These are phyloP conservation scores for Filosporella fistucella DNA, from an alignment of 495 filamentous ascomycete species.

Conservation along the genomic window DNA sequence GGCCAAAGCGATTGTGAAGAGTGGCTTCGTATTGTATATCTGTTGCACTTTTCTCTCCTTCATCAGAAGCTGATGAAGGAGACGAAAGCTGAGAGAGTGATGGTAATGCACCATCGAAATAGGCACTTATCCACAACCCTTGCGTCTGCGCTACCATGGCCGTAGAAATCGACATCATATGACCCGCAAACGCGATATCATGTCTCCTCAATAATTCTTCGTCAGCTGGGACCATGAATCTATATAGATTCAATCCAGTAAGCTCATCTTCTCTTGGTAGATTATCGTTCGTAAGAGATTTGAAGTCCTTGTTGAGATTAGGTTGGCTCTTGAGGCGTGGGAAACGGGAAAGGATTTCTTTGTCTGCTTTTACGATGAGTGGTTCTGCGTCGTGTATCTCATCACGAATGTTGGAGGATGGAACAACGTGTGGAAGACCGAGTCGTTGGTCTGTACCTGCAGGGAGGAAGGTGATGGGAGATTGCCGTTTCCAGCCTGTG, in stretches of 20 bases:
- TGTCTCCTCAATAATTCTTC: slow-evolving; percentile 42
- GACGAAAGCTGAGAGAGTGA: background rate
- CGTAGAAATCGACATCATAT: slow-evolving; percentile 60
- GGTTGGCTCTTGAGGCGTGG: slow-evolving; percentile 54
- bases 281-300: slow-evolving; percentile 37
- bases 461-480: slow-evolving; percentile 60
- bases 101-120: slow-evolving; percentile 35
- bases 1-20: slow-evolving; percentile 62
- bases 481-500: slow-evolving; percentile 63
- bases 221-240: slow-evolving; percentile 66
- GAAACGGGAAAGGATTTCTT: slow-evolving; percentile 61
- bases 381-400: background rate
- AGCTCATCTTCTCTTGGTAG: too few relatives aligned
- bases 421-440: slow-evolving; percentile 12
- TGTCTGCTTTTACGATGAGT: slow-evolving; percentile 44
- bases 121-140: slow-evolving; percentile 69
- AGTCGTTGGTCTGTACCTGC: slow-evolving; percentile 33
- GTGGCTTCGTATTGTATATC: slow-evolving; percentile 50
- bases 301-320: slow-evolving; percentile 34
- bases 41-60: slow-evolving; percentile 16
- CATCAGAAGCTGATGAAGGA: background rate
- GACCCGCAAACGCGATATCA: slow-evolving; percentile 65
- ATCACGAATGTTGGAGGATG: background rate
- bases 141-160: slow-evolving; percentile 60
- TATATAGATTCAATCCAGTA: slow-evolving; percentile 48